phyloP scores from a whole-genome alignment of 2,329 filamentous ascomycete genomes.

The Hypocreales sp. region DNA sequence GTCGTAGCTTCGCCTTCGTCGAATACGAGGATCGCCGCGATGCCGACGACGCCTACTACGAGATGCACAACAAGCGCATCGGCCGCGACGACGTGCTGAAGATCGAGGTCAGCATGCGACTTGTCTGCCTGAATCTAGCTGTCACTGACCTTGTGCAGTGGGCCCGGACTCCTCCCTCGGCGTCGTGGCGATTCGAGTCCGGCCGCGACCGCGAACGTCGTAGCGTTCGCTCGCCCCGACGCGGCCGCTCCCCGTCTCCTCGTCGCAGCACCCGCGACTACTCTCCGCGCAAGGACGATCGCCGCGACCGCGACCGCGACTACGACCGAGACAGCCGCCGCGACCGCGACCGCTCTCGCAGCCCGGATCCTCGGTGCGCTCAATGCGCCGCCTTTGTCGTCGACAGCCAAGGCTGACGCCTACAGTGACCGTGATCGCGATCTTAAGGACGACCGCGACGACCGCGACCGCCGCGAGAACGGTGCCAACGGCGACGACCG shows the following conservation, averaged over 20 bases:
- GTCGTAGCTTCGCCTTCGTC: conserved; percentile 96
- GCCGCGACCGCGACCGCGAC: conserved; percentile 36
- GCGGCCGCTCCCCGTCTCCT: conserved; percentile 62
- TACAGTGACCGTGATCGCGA: conserved; percentile 38
- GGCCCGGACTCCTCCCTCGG: conserved; percentile 94
- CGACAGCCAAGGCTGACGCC: background rate
- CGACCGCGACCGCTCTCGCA: conserved; percentile 62
- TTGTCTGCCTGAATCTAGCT: too few relatives aligned
- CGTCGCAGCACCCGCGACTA: conserved; percentile 64
- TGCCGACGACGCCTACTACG: conserved; percentile 96
- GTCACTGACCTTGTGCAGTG: too few relatives aligned
- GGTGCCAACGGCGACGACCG: conserved; percentile 74
- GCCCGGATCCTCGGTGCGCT: conserved; percentile 44
- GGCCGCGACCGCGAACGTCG: conserved; percentile 61
- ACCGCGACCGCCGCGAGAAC: conserved; percentile 60
- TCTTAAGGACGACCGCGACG: conserved; percentile 51
- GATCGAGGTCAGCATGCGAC: conserved; percentile 81
- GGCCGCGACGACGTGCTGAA: conserved; percentile 91
- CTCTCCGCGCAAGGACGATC: conserved; percentile 80
- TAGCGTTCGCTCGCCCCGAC: conserved; percentile 41
- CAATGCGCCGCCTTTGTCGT: background rate
- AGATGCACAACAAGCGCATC: conserved; percentile 99
- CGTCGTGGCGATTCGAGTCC: conserved; percentile 95
- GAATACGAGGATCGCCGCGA: conserved; percentile 98
- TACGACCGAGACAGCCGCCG: conserved; percentile 62